A percentile compares a stretch with the other conserved stretches of the same genome.
Conservation (phyloP, 179 eudicot genomes). For the Actinidia chinensis region DNA sequence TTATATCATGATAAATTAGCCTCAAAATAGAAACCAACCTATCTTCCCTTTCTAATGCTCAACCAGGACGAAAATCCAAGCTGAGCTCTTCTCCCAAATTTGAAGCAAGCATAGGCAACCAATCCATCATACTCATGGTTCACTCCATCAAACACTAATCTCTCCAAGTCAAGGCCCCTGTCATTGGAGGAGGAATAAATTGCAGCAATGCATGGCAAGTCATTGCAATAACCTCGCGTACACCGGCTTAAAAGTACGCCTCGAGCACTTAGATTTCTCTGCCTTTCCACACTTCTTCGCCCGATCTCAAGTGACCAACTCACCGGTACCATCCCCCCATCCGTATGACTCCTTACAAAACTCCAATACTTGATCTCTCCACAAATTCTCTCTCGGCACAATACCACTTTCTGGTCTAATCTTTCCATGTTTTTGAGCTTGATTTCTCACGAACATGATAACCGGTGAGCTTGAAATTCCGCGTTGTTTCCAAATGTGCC, state of each 20-base stretch:
- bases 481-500: conserved; percentile 18
- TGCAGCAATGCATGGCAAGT: conserved; percentile 25
- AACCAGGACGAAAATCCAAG: too few relatives aligned
- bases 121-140: conserved; percentile 24
- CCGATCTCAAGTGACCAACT: conserved; percentile 24
- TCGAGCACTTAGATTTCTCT: conserved; percentile 21
- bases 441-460: conserved; percentile 23
- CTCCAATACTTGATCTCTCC: conserved; percentile 32
- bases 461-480: conserved; percentile 25
- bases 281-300: conserved; percentile 23
- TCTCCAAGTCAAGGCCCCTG: conserved; percentile 11
- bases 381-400: conserved; percentile 20
- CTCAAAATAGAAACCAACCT: too few relatives aligned
- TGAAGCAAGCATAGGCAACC: conserved; percentile 19
- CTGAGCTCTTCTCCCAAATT: too few relatives aligned
- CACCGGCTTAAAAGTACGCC: conserved; percentile 19
- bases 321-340: conserved; percentile 25
- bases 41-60: too few relatives aligned
- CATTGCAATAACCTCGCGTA: conserved; percentile 19
- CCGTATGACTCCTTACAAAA: conserved; percentile 18
- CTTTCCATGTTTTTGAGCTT: conserved; percentile 28
- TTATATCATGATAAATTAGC: too few relatives aligned
- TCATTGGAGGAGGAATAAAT: conserved; percentile 23
- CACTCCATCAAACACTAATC: neutral
- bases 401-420: conserved; percentile 30